Conservation (phyloP, 495 filamentous ascomycete genomes). For the Talaromyces ruber region DNA sequence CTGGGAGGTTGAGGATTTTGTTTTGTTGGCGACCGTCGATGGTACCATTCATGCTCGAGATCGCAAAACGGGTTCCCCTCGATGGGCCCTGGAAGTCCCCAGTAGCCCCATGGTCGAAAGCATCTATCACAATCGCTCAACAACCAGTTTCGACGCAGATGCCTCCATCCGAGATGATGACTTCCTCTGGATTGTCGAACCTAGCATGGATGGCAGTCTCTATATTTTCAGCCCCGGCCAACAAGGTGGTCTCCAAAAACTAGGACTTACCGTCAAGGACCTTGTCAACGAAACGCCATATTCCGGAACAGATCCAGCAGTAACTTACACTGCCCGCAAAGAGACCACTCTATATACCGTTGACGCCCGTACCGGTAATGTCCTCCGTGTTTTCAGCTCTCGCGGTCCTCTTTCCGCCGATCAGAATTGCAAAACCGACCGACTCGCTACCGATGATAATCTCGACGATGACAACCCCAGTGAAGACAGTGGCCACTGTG, state of each 20-base stretch:
- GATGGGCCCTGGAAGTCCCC: constrained; percentile 71
- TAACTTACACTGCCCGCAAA: constrained; percentile 75
- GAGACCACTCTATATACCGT: constrained; percentile 74
- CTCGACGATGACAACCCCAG: constrained; percentile 41
- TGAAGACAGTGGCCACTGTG: constrained; percentile 56
- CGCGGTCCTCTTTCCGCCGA: constrained; percentile 41
- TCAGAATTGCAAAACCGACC: constrained; percentile 37
- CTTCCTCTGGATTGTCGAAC: constrained; percentile 95
- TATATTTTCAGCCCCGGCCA: constrained; percentile 71
- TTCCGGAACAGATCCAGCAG: constrained; percentile 54
- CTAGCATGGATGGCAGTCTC: constrained; percentile 77
- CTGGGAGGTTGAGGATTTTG: constrained; percentile 99
- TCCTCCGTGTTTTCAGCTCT: constrained; percentile 57
- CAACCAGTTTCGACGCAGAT: constrained; percentile 8
- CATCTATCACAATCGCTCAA: constrained; percentile 50
- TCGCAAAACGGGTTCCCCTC: constrained; percentile 70
- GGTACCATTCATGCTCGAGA: constrained; percentile 91
- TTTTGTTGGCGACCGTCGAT: constrained; percentile 98
- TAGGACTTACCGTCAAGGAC: constrained; percentile 70
- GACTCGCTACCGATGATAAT: constrained; percentile 28
- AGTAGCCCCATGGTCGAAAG: constrained; percentile 86
- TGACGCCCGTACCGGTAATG: constrained; percentile 72
- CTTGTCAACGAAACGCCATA: constrained; percentile 64
- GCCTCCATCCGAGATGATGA: constrained; percentile 55
- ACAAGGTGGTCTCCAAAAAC: constrained; percentile 50